phyloP scores from a whole-genome alignment of 163 green algal species.

The Chlamydomonas reinhardtii region DNA sequence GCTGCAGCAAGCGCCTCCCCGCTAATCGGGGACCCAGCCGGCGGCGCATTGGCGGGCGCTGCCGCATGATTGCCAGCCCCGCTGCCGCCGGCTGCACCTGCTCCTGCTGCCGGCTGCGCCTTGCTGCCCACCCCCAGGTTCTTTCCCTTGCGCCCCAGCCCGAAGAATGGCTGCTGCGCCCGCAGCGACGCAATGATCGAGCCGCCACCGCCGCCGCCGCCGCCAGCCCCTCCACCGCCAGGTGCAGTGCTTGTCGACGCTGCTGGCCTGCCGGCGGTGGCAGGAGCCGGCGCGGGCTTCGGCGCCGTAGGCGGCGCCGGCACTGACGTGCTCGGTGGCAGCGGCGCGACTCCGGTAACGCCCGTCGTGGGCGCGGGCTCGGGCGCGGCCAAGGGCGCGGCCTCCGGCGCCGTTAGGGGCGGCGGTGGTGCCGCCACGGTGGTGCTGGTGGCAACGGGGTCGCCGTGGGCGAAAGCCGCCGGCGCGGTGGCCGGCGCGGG shows the following conservation, averaged over 20 bases:
- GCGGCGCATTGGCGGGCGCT: background rate
- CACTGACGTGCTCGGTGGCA: background rate
- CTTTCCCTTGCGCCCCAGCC: conserved; percentile 29
- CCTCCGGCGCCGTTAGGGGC: too few species aligned
- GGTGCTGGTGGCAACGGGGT: background rate
- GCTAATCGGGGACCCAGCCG: too few species aligned
- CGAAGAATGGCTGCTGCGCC: conserved; percentile 31
- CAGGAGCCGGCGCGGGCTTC: too few species aligned
- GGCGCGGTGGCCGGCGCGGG: too few species aligned
- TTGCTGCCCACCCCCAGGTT: conserved; percentile 23
- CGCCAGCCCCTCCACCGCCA: background rate
- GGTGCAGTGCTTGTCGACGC: background rate
- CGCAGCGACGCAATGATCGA: conserved; percentile 32
- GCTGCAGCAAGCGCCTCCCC: too few species aligned
- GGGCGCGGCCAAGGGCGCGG: too few species aligned
- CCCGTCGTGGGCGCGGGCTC: background rate
- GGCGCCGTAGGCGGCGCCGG: background rate
- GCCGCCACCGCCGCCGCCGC: background rate
- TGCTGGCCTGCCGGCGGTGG: background rate
- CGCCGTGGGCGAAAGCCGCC: background rate
- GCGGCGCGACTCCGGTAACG: background rate
- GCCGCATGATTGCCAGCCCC: background rate
- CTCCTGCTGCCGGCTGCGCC: background rate
- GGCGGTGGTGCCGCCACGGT: background rate
- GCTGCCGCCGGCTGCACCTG: background rate